phyloP scores from a whole-genome alignment of 345 rosid species.

The Rhizophora mangle region DNA sequence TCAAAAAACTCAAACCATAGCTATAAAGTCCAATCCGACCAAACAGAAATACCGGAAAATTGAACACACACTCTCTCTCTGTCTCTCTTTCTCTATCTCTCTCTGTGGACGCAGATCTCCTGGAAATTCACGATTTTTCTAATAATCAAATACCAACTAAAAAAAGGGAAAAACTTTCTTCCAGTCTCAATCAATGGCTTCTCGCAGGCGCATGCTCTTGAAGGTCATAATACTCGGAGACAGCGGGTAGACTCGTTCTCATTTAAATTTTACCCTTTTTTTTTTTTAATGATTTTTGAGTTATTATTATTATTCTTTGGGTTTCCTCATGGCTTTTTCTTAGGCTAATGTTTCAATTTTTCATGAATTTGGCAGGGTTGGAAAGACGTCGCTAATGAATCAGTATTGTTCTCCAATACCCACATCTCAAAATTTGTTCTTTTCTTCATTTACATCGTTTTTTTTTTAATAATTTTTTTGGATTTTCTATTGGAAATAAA shows the following conservation, averaged over 20 bases:
- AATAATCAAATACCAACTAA: neutral
- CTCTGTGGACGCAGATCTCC: too few relatives aligned
- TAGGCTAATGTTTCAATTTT: neutral
- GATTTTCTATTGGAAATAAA: neutral
- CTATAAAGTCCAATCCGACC: too few relatives aligned
- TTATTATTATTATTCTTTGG: neutral
- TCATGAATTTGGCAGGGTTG: slow-evolving; percentile 49
- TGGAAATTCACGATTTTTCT: too few relatives aligned
- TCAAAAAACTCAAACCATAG: too few relatives aligned
- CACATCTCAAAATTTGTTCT: slow-evolving; percentile 12
- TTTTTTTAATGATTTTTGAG: neutral
- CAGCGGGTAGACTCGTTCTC: slow-evolving; percentile 51
- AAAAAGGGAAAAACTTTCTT: neutral
- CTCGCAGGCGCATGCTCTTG: slow-evolving; percentile 74
- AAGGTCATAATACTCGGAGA: slow-evolving; percentile 93
- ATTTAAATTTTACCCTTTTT: neutral
- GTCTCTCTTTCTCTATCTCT: too few relatives aligned
- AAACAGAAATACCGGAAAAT: too few relatives aligned
- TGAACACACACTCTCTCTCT: too few relatives aligned
- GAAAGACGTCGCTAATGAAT: slow-evolving; percentile 95
- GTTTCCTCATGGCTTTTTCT: neutral
- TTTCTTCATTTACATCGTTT: neutral
- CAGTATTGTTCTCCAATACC: slow-evolving; percentile 49
- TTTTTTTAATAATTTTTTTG: too few relatives aligned
- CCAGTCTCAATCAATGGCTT: slow-evolving; percentile 44